phyloP scores from a whole-genome alignment of 345 rosid genomes.

The Erysimum cheiranthoides region DNA sequence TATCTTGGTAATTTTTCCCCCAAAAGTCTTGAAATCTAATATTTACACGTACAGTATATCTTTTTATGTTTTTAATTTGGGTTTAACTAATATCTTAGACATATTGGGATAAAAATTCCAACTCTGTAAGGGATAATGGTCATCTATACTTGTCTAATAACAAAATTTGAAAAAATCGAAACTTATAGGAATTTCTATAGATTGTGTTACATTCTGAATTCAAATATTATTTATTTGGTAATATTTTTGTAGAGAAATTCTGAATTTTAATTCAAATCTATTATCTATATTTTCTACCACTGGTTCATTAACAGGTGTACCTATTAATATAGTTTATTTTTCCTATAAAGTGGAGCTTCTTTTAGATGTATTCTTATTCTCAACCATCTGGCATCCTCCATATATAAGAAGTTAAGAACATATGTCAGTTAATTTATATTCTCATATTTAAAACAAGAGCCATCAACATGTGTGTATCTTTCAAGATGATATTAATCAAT shows the following conservation, averaged over 20 bases:
- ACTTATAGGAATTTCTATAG: not conserved
- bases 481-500: not conserved
- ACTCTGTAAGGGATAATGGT: not conserved
- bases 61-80: not conserved
- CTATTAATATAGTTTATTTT: not conserved
- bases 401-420: too few relatives aligned
- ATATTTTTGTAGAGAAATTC: not conserved
- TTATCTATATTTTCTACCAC: not conserved
- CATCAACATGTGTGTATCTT: not conserved
- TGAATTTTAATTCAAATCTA: not conserved
- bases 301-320: not conserved
- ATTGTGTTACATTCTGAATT: not conserved
- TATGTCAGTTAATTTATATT: too few relatives aligned
- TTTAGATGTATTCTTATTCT: not conserved
- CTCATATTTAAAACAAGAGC: not conserved
- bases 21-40: not conserved
- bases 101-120: not conserved
- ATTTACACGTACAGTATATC: not conserved
- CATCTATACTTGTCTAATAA: not conserved
- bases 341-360: not conserved
- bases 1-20: conserved; percentile 3
- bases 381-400: not conserved
- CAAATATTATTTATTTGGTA: not conserved
- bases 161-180: not conserved
- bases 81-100: not conserved